Conservation (phyloP, 352 stramenopile genomes). For the Elongisporangium prolatum region DNA sequence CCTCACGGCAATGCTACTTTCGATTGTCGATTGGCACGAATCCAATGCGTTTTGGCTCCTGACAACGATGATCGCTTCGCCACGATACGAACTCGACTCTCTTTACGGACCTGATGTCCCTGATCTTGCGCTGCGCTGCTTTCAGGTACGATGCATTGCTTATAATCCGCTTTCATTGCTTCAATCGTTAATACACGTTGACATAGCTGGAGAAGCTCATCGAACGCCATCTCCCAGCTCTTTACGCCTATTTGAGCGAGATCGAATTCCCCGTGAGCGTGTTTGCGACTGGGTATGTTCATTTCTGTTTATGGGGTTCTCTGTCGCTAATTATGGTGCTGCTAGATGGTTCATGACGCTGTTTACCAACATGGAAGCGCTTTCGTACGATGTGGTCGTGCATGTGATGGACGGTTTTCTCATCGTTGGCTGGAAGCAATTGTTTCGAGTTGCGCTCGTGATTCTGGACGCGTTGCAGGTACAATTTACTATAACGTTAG, state of each 20-base stretch:
- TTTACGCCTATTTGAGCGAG: constrained; percentile 39
- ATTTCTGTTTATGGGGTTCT: too few relatives aligned
- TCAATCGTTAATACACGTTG: not conserved
- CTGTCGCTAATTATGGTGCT: constrained; percentile 1
- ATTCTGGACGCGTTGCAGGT: constrained; percentile 55
- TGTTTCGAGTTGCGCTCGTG: constrained; percentile 59
- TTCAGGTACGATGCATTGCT: constrained; percentile 39
- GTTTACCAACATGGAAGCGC: constrained; percentile 69
- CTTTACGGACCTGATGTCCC: constrained; percentile 56
- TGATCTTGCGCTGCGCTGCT: constrained; percentile 60
- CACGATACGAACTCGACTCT: constrained; percentile 50
- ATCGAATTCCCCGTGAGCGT: constrained; percentile 72
- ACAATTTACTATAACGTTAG: too few relatives aligned
- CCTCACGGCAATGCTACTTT: constrained; percentile 55
- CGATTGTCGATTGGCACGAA: constrained; percentile 62
- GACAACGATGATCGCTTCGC: constrained; percentile 44
- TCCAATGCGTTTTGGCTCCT: constrained; percentile 67
- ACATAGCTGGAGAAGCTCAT: constrained; percentile 50
- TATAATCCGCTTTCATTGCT: too few relatives aligned
- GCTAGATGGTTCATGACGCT: constrained; percentile 81
- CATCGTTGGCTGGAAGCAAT: constrained; percentile 65
- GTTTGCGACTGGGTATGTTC: constrained; percentile 48
- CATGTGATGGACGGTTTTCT: constrained; percentile 63
- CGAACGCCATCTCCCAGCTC: constrained; percentile 26
- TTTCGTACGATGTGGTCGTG: constrained; percentile 54